Percentiles rank a stretch among this genome's conserved stretches.
phyloP scores from a whole-genome alignment of 225 moss, liverwort and hornwort species.

The Antitrichia curtipendula region DNA sequence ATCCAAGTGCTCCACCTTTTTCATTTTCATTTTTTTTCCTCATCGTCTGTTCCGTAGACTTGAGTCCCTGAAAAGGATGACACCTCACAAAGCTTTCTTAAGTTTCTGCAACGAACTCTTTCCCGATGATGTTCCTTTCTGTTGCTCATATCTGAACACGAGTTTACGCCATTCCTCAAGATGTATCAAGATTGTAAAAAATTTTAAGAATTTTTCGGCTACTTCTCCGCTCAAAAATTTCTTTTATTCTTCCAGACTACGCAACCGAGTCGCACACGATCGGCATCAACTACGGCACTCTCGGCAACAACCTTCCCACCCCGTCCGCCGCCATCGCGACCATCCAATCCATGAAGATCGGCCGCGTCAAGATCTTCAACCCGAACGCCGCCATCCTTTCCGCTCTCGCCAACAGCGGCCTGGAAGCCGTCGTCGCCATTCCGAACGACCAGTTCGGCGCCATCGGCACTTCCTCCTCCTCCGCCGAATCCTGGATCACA shows the following conservation, averaged over 20 bases:
- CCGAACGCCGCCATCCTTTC: constrained; percentile 35
- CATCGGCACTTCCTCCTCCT: constrained; percentile 7
- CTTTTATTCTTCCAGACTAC: neutral
- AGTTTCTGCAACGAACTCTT: neutral
- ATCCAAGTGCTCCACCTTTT: neutral
- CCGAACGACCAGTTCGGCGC: constrained; percentile 36
- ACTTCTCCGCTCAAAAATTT: neutral
- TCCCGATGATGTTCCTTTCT: neutral
- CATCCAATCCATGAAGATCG: constrained; percentile 41
- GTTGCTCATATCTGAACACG: neutral
- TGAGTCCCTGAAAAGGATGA: neutral
- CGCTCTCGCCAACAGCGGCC: constrained; percentile 33
- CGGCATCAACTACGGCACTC: constrained; percentile 62
- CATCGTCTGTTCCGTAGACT: neutral
- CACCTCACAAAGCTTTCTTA: neutral
- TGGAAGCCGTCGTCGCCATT: constrained; percentile 40
- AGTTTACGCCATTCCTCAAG: neutral
- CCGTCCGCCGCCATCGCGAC: constrained; percentile 19
- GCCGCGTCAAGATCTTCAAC: constrained; percentile 63
- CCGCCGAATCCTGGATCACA: constrained; percentile 34
- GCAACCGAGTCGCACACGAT: constrained; percentile 17
- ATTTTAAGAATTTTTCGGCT: neutral
- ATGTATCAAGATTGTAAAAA: neutral
- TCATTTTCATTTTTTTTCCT: neutral
- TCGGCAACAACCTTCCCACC: constrained; percentile 40